Conservation (phyloP, 495 filamentous ascomycete genomes). For the Annulohypoxylon bovei region DNA sequence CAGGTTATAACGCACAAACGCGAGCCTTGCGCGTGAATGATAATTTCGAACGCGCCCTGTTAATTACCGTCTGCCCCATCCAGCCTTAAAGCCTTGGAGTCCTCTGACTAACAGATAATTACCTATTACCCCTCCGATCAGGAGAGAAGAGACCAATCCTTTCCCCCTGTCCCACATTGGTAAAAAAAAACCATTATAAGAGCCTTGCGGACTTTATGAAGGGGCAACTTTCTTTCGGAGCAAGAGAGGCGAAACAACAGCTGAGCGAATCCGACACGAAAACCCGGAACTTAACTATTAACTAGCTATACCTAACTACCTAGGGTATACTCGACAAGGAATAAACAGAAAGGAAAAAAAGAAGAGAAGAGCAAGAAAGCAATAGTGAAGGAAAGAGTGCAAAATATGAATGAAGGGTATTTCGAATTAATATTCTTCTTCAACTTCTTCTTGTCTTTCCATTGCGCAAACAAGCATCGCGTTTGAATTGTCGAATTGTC, state of each 20-base stretch:
- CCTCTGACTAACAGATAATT: conserved; percentile 22
- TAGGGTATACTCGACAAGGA: not conserved
- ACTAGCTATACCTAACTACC: not conserved
- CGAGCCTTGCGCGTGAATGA: conserved; percentile 8
- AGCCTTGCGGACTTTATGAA: conserved; percentile 39
- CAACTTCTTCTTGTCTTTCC: not conserved
- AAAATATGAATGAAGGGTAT: conserved; percentile 10
- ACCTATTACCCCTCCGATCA: conserved; percentile 17
- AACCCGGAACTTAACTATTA: conserved; percentile 26
- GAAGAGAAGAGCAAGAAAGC: not conserved
- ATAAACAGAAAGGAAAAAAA: conserved; percentile 1
- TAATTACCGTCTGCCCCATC: conserved; percentile 5
- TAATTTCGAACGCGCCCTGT: conserved; percentile 13
- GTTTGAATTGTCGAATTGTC: conserved; percentile 18
- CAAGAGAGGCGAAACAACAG: conserved; percentile 33
- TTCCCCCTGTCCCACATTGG: conserved; percentile 22
- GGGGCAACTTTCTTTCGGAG: conserved; percentile 39
- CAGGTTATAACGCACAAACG: conserved; percentile 16
- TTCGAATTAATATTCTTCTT: conserved; percentile 17
- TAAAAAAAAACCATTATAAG: conserved; percentile 19
- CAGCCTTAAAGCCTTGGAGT: not conserved
- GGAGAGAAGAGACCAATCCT: conserved; percentile 18
- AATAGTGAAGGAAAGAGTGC: not conserved
- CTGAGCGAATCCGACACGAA: conserved; percentile 29
- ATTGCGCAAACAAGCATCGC: conserved; percentile 14